phyloP scores from a whole-genome alignment of 371 early-diverging fungal species.

The Mortierella polycephala region DNA sequence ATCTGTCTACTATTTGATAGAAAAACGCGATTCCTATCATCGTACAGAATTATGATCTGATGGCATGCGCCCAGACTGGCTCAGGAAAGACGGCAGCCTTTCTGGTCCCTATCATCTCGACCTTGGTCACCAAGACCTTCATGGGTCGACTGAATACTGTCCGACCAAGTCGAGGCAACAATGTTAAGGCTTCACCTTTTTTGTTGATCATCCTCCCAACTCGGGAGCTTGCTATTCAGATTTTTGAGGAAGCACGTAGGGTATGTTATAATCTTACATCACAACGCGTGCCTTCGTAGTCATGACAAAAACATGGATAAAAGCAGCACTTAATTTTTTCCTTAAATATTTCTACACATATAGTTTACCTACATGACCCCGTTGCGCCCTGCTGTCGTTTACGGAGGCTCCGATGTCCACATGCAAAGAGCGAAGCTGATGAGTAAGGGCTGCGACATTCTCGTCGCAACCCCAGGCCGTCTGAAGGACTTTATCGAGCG shows the following conservation, averaged over 20 bases:
- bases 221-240: conserved; percentile 73
- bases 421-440: conserved; percentile 86
- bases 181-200: conserved; percentile 15
- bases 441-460: conserved; percentile 89
- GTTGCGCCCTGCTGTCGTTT: conserved; percentile 74
- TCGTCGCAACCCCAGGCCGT: conserved; percentile 98
- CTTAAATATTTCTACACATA: background rate
- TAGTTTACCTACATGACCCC: conserved; percentile 61
- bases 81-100: conserved; percentile 84
- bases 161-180: conserved; percentile 10
- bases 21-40: conserved; percentile 76
- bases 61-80: conserved; percentile 86
- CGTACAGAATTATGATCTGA: conserved; percentile 71
- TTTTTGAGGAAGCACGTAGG: conserved; percentile 58
- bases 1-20: conserved; percentile 39
- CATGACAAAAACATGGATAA: background rate
- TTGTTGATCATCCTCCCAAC: conserved; percentile 66
- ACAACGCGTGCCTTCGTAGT: too few species aligned
- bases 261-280: conserved; percentile 10
- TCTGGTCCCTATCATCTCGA: conserved; percentile 62
- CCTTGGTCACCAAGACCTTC: conserved; percentile 9
- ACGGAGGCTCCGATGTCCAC: conserved; percentile 91
- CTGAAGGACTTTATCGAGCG: conserved; percentile 94
- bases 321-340: too few species aligned
- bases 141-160: conserved; percentile 1